These are phyloP conservation scores for Dactylellina drechsleri DNA, from an alignment of 2,329 filamentous ascomycete species.

Conservation along the genomic window DNA sequence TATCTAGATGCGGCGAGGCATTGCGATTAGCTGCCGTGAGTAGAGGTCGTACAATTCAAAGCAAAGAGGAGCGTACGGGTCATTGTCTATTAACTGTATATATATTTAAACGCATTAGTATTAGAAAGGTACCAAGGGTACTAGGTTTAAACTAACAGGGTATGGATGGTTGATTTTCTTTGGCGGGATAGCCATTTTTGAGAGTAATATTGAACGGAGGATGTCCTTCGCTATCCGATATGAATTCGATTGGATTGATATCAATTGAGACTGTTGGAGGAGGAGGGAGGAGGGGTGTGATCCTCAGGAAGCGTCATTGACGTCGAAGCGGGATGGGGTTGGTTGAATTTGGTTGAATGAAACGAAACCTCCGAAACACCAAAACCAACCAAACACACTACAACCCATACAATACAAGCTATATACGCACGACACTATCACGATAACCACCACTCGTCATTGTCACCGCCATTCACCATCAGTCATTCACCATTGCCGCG, in stretches of 20 bases:
- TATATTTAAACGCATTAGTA: conserved; percentile 12
- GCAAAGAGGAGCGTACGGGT: conserved; percentile 76
- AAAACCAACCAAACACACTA: conserved; percentile 61
- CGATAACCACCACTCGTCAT: conserved; percentile 23
- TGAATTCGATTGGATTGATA: background rate
- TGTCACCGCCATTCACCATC: conserved; percentile 21
- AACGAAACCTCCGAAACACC: conserved; percentile 64
- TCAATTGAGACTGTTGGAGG: background rate
- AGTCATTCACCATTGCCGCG: background rate
- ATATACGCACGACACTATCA: too few species aligned
- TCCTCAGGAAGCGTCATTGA: background rate
- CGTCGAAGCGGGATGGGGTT: background rate
- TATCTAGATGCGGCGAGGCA: conserved; percentile 69
- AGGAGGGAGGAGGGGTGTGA: conserved; percentile 59
- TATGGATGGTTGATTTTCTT: conserved; percentile 85
- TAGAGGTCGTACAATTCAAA: background rate
- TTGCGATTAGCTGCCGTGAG: conserved; percentile 1
- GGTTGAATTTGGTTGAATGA: conserved; percentile 59
- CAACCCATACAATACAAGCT: conserved; percentile 61
- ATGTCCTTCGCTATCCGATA: background rate
- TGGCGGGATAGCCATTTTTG: conserved; percentile 68
- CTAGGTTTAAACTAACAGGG: conserved; percentile 73
- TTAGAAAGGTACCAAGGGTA: conserved; percentile 53
- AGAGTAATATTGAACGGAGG: background rate
- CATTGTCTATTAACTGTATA: conserved; percentile 92